phyloP scores from a whole-genome alignment of 805 yeast genomes.

The Debaryomyces hansenii region DNA sequence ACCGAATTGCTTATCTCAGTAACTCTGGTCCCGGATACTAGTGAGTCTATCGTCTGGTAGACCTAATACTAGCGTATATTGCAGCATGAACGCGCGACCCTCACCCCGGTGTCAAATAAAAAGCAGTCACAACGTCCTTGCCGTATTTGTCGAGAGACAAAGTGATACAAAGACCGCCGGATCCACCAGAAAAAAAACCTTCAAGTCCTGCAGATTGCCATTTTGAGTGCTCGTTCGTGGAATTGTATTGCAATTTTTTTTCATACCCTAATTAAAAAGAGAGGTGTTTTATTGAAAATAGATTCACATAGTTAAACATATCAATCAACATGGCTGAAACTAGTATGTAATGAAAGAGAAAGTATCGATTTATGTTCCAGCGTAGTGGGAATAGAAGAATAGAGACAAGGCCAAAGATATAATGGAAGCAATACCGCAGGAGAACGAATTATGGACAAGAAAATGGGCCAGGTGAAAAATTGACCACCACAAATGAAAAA shows the following conservation, averaged over 20 bases:
- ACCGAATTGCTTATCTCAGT: neutral
- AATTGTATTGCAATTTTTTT: neutral
- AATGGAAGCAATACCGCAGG: neutral
- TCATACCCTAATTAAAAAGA: neutral
- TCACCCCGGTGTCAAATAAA: neutral
- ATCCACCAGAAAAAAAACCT: neutral
- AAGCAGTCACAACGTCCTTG: conserved; percentile 7
- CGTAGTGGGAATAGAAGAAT: neutral
- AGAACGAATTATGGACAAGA: neutral
- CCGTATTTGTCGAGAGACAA: neutral
- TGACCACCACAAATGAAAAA: too few species aligned
- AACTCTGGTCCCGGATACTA: neutral
- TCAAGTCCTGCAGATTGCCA: neutral
- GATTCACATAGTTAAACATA: neutral
- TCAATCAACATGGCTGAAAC: conserved; percentile 33
- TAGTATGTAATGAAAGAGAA: conserved; percentile 25
- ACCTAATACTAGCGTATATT: neutral
- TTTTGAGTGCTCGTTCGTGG: neutral
- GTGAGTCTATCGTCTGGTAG: too few species aligned
- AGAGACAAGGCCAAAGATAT: neutral
- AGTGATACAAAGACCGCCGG: neutral
- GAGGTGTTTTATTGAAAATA: neutral
- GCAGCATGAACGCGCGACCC: neutral
- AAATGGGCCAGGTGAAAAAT: neutral
- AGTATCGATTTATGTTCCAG: too few species aligned